A percentile compares a stretch with the other conserved stretches of the same genome.
Conservation (phyloP, 1,284 basidiomycete species). For the Melampsora americana region DNA sequence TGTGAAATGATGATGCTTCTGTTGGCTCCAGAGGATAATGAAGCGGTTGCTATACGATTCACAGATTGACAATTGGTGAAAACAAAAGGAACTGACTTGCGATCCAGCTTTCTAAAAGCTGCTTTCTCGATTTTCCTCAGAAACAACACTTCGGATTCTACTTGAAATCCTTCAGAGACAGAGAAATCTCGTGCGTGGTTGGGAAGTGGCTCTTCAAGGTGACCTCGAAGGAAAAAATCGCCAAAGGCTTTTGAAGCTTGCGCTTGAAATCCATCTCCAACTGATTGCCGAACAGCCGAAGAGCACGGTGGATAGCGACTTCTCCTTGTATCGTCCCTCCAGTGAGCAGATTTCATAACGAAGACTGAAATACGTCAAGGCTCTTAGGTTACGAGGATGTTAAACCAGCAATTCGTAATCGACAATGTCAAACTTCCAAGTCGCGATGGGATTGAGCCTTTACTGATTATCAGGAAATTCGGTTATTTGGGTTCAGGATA, state of each 20-base stretch:
- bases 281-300: neutral
- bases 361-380: no score
- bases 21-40: neutral
- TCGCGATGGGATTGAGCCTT: no score
- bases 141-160: neutral
- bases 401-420: no score
- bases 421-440: no score
- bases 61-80: neutral
- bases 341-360: no score
- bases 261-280: conserved; percentile 1
- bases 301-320: no score
- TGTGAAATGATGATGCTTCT: neutral
- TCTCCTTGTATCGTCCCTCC: no score
- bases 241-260: neutral
- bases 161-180: conserved; percentile 4
- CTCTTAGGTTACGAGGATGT: no score
- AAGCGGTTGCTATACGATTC: neutral
- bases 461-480: no score
- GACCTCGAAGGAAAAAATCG: neutral
- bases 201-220: neutral
- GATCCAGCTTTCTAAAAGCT: conserved; percentile 6
- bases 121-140: neutral
- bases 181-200: neutral
- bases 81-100: neutral
- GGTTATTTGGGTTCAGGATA: no score